phyloP scores from a whole-genome alignment of 2,329 filamentous ascomycete genomes.

The Macrophomina pseudophaseolina region DNA sequence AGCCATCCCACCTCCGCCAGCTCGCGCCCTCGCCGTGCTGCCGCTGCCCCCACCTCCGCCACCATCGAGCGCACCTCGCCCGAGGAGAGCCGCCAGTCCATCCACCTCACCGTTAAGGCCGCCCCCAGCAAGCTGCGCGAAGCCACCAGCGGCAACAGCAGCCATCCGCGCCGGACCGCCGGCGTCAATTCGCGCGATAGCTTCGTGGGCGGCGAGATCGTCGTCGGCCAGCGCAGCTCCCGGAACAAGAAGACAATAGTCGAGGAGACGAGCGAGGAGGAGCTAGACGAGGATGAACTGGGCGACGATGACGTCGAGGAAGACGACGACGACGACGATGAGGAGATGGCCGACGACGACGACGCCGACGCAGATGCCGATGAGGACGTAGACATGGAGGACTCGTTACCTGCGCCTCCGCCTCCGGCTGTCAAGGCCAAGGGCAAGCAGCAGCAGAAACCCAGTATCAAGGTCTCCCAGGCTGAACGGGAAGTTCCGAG shows the following conservation, averaged over 20 bases:
- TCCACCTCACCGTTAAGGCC: slow-evolving; percentile 57
- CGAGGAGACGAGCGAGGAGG: slow-evolving; percentile 49
- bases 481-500: slow-evolving; percentile 36
- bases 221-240: slow-evolving; percentile 45
- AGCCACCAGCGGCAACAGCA: slow-evolving; percentile 46
- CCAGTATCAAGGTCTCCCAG: slow-evolving; percentile 40
- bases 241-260: slow-evolving; percentile 46
- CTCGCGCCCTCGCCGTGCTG: slow-evolving; percentile 45
- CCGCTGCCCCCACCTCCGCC: slow-evolving; percentile 34
- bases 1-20: slow-evolving; percentile 41
- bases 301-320: slow-evolving; percentile 45
- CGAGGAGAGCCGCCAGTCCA: slow-evolving; percentile 50
- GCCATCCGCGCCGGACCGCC: slow-evolving; percentile 35
- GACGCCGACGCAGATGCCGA: slow-evolving; percentile 29
- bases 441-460: slow-evolving; percentile 43
- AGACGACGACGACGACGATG: slow-evolving; percentile 46
- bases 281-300: slow-evolving; percentile 45
- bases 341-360: slow-evolving; percentile 39
- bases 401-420: slow-evolving; percentile 36
- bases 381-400: slow-evolving; percentile 31
- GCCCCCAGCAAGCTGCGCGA: slow-evolving; percentile 56
- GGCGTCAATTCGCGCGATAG: slow-evolving; percentile 37
- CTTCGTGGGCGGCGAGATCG: slow-evolving; percentile 33
- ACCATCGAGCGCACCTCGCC: slow-evolving; percentile 45
- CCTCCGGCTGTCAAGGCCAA: slow-evolving; percentile 29